Evolutionary conservation across 75 land plant genomes (phyloP).

Genomic region (Cupressus sempervirens): DNA sequence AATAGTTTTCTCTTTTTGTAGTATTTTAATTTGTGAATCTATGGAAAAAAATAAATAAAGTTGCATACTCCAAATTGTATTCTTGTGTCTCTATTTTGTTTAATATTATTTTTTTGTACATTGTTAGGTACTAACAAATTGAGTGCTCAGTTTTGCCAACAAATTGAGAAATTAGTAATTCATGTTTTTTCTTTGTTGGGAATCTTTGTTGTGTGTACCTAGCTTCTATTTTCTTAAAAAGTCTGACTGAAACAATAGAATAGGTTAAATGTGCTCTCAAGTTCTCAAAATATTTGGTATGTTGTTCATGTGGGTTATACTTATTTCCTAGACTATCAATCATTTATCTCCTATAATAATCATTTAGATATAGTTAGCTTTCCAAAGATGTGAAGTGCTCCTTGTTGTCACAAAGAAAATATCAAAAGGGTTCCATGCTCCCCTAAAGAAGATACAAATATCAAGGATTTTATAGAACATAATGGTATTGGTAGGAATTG

Average conservation of each 20-base stretch:
- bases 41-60: too few relatives aligned
- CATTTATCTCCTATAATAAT: background rate
- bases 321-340: background rate
- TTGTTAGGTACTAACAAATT: too few relatives aligned
- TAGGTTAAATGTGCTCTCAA: background rate
- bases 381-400: slow-evolving; percentile 36
- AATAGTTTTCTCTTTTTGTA: too few relatives aligned
- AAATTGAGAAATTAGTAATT: background rate
- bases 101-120: too few relatives aligned
- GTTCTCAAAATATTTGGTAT: background rate
- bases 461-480: slow-evolving; percentile 17
- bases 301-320: background rate
- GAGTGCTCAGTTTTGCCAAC: background rate
- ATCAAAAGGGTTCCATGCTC: slow-evolving; percentile 43
- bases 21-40: too few relatives aligned
- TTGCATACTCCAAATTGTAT: background rate
- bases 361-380: background rate
- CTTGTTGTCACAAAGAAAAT: slow-evolving; percentile 41
- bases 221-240: background rate
- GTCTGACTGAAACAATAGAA: background rate
- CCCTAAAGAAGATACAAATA: slow-evolving; percentile 30
- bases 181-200: background rate
- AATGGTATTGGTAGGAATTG: slow-evolving; percentile 30
- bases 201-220: background rate
- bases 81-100: background rate